Conservation (phyloP, 1,284 basidiomycete genomes). For the Bjerkandera adusta region DNA sequence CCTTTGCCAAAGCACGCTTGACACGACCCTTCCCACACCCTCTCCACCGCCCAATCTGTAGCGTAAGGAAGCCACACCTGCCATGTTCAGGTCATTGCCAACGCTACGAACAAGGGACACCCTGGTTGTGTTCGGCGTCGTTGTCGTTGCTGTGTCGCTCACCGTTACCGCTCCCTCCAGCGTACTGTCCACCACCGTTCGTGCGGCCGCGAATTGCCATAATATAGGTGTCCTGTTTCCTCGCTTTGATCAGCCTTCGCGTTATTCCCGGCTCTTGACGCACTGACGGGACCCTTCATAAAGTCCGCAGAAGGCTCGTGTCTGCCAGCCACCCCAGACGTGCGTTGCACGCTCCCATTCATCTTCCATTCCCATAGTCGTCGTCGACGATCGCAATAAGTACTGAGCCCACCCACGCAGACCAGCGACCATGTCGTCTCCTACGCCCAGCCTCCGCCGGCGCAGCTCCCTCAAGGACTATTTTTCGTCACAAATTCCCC, state of each 20-base stretch:
- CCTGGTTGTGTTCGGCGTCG: too few relatives aligned
- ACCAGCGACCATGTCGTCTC: constrained; percentile 26
- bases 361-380: too few relatives aligned
- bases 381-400: constrained; percentile 27
- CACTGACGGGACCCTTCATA: neutral
- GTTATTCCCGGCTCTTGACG: neutral
- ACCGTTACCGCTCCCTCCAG: neutral
- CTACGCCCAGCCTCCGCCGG: constrained; percentile 27
- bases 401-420: constrained; percentile 11
- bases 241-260: neutral
- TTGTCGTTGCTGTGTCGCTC: too few relatives aligned
- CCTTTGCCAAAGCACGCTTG: neutral
- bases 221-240: neutral
- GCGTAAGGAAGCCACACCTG: too few relatives aligned
- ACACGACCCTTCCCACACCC: constrained; percentile 3
- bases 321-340: neutral
- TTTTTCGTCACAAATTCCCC: constrained; percentile 38
- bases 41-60: too few relatives aligned
- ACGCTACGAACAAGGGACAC: too few relatives aligned
- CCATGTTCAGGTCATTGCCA: too few relatives aligned
- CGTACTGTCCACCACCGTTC: neutral
- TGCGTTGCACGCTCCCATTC: too few relatives aligned
- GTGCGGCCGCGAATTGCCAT: neutral
- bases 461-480: constrained; percentile 46
- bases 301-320: neutral